Conservation (phyloP, 345 rosid species). For the Atalantia buxifolia region DNA sequence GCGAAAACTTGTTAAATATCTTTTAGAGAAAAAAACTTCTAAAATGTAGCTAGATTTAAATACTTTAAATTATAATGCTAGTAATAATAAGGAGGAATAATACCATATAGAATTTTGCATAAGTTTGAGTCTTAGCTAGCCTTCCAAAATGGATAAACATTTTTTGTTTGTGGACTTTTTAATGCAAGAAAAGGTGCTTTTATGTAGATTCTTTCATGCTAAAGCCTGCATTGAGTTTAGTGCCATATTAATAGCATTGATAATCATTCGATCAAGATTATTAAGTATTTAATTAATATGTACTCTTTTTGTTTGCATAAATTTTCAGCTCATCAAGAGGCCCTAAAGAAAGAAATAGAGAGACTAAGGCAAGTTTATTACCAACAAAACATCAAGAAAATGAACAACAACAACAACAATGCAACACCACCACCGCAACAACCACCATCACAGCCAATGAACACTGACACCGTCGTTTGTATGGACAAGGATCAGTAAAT, state of each 20-base stretch:
- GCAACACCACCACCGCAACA: slow-evolving; percentile 5
- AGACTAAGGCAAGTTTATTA: slow-evolving; percentile 55
- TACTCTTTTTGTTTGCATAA: neutral
- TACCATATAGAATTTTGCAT: neutral
- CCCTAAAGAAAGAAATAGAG: slow-evolving; percentile 65
- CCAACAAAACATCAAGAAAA: slow-evolving; percentile 48
- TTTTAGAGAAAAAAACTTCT: no score
- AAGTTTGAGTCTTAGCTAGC: neutral
- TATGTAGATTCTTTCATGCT: neutral
- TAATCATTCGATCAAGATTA: neutral
- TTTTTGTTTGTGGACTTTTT: neutral
- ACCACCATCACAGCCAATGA: slow-evolving; percentile 2
- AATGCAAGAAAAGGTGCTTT: neutral
- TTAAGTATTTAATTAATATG: neutral
- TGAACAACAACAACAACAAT: slow-evolving; percentile 18
- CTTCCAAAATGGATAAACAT: neutral
- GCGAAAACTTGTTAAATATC: no score
- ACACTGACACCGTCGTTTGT: slow-evolving; percentile 3
- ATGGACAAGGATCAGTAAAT: slow-evolving; percentile 16
- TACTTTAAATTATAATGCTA: no score
- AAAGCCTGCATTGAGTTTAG: neutral
- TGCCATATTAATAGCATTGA: neutral
- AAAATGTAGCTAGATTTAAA: no score
- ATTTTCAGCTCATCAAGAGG: slow-evolving; percentile 64
- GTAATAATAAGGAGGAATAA: no score